phyloP scores from a whole-genome alignment of 768 basidiomycete species.

The Boletellus sp. region DNA sequence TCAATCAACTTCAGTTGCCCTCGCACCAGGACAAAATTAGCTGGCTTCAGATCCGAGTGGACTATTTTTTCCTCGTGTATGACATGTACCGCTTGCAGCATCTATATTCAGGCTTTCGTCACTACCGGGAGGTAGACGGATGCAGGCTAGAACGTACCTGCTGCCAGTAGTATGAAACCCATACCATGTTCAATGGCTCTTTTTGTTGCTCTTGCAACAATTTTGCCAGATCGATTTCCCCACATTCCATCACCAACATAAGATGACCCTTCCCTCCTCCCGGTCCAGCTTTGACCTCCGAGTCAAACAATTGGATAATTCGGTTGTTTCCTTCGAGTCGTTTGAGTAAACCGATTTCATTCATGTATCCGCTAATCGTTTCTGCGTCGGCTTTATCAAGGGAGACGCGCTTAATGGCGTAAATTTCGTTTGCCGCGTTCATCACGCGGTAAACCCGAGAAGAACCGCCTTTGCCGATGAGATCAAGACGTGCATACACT shows the following conservation, averaged over 20 bases:
- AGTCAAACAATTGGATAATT: slow-evolving; percentile 89
- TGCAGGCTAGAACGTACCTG: slow-evolving; percentile 55
- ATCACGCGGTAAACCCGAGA: slow-evolving; percentile 95
- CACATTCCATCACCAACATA: slow-evolving; percentile 93
- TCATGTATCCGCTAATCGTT: slow-evolving; percentile 89
- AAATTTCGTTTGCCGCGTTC: slow-evolving; percentile 70
- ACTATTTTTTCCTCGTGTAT: slow-evolving; percentile 99
- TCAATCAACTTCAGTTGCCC: slow-evolving; percentile 97
- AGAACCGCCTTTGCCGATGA: slow-evolving; percentile 91
- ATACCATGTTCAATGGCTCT: slow-evolving; percentile 86
- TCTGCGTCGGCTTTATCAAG: slow-evolving; percentile 87
- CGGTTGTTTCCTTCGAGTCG: slow-evolving; percentile 91
- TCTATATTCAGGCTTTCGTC: slow-evolving; percentile 45
- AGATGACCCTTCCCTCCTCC: slow-evolving; percentile 71
- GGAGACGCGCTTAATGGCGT: slow-evolving; percentile 89
- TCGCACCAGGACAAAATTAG: slow-evolving; percentile 95
- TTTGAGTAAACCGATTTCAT: slow-evolving; percentile 90
- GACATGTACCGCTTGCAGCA: slow-evolving; percentile 97
- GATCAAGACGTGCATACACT: slow-evolving; percentile 77
- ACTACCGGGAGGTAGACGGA: not conserved
- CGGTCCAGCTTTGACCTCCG: slow-evolving; percentile 68
- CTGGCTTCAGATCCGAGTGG: slow-evolving; percentile 96
- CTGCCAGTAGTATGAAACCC: slow-evolving; percentile 95
- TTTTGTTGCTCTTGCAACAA: slow-evolving; percentile 81
- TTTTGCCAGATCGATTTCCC: slow-evolving; percentile 87